Evolutionary conservation across 176 grass and related monocot genomes (phyloP).

Genomic region (Aegilops longissima): DNA sequence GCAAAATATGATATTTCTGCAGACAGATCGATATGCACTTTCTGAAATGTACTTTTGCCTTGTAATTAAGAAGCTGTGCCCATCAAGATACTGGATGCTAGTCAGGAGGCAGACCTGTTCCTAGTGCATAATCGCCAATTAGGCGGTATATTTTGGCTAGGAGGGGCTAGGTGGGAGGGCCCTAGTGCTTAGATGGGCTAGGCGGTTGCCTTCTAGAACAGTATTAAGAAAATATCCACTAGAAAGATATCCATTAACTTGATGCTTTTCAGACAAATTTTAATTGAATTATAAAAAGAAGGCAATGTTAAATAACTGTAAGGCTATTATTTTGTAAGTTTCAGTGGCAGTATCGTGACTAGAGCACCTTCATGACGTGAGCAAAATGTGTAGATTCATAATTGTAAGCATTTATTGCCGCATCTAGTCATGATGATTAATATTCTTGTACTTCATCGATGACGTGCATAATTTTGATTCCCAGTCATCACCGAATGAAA

Average conservation of each 20-base stretch:
- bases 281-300: neutral
- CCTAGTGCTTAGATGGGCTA: neutral
- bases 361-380: neutral
- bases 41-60: constrained; percentile 29
- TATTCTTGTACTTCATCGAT: constrained; percentile 23
- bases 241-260: neutral
- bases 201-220: neutral
- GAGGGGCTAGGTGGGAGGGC: neutral
- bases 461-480: constrained; percentile 34
- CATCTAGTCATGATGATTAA: constrained; percentile 28
- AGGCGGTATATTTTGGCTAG: neutral
- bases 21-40: neutral
- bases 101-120: neutral
- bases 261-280: neutral
- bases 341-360: neutral
- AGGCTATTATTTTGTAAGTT: neutral
- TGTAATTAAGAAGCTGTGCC: constrained; percentile 13
- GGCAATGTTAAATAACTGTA: neutral
- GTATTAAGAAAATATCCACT: neutral
- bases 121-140: neutral
- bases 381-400: constrained; percentile 14
- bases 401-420: constrained; percentile 20
- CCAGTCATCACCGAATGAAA: constrained; percentile 1
- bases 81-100: neutral
- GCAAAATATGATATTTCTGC: neutral